Base-by-base conservation (phyloP, 139 green algal species). In the Desmodesmus armatus region DNA sequence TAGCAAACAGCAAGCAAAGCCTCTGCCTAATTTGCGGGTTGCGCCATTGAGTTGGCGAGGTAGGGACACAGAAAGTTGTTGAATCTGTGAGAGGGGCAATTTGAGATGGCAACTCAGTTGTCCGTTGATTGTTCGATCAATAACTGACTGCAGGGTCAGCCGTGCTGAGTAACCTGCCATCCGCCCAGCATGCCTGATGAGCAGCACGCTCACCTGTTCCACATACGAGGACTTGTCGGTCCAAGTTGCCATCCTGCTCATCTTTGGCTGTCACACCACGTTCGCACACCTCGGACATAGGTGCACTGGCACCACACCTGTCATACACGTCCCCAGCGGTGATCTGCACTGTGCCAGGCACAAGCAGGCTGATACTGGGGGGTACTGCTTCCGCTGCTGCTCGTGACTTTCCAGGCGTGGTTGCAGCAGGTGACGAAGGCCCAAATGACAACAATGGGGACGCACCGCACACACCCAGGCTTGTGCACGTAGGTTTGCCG, bases 211-310 rank as follows among this genome's bases (percentile, higher is more conserved):
- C 43, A 87, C 73, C 76, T 83, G 49, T 7, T 72, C 77, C 84
- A 65, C 89, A 92, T 5, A 87, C 83, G 40, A 51, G 17, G 5
- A 92, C 69, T 5, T 35, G 63, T 1, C 78, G 29, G 39, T 86
- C 78, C 0, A 92, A 43, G 13, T 33, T 72, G 47, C 89, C 89
- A 35, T 92, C 89, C 27, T 71, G 33, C 2, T 33, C 25, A 75
- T 91, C 86, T 13, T 29, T n/a, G 0, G 86, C 89, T 44, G 49
- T 47, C 1, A 69, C 87, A 19, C 89, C 89, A 4, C 75, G 43
- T 65, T 92, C 89, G 62, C 89, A 92, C 6, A 84, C 33, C 39
- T 40, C 33, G 19, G 23, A 23, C 23, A 84, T 49, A 3, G 83
- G 79, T 27, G 87, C 51, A 35, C 60, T 2, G 6, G 47, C 3